Evolutionary conservation across 345 rosid species (phyloP).

Genomic region (Syzygium oleosum): DNA sequence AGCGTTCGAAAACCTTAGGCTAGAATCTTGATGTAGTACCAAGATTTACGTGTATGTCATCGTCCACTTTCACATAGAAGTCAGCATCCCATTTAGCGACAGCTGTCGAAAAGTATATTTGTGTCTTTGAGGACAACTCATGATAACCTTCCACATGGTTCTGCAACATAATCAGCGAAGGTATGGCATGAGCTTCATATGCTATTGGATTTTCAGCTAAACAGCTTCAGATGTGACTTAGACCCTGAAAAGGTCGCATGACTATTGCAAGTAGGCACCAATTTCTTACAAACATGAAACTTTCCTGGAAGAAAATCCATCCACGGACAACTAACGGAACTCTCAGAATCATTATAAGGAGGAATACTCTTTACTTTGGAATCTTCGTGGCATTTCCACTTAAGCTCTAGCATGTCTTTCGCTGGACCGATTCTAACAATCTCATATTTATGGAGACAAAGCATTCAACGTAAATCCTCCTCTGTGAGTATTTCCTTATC

Average conservation of each 20-base stretch:
- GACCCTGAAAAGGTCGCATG: neutral
- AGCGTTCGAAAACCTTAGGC: neutral
- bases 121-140: constrained; percentile 64
- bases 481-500: neutral
- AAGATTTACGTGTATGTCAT: constrained; percentile 81
- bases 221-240: neutral
- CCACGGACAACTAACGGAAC: neutral
- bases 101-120: constrained; percentile 53
- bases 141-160: constrained; percentile 76
- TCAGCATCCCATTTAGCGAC: constrained; percentile 81
- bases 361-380: neutral
- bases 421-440: neutral
- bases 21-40: constrained; percentile 26
- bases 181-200: neutral
- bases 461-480: neutral
- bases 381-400: neutral
- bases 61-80: constrained; percentile 72
- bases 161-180: constrained; percentile 24
- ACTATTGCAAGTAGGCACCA: neutral
- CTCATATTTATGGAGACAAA: neutral
- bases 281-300: neutral
- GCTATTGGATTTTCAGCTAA: neutral
- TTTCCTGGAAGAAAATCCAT: neutral
- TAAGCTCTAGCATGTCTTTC: neutral
- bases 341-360: neutral